phyloP scores from a whole-genome alignment of 2,329 filamentous ascomycete genomes.

The Allantophomopsis cytisporea region DNA sequence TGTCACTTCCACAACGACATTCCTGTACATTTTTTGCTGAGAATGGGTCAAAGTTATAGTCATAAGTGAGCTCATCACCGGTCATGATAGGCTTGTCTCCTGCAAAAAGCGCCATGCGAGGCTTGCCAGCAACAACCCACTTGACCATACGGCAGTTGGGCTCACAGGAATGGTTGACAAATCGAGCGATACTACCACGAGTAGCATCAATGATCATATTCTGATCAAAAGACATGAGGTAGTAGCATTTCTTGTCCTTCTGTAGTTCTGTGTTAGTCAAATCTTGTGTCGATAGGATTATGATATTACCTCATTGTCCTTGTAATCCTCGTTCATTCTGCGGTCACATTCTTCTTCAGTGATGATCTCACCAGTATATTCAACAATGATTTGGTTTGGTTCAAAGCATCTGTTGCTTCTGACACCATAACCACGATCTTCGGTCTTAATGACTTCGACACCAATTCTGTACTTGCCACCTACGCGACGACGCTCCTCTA shows the following conservation, averaged over 20 bases:
- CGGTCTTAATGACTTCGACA: conserved; percentile 88
- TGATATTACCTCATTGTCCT: conserved; percentile 68
- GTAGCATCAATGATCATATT: conserved; percentile 98
- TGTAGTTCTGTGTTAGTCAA: too few relatives aligned
- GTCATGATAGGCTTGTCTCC: conserved; percentile 83
- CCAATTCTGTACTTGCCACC: conserved; percentile 84
- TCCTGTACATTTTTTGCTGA: conserved; percentile 55
- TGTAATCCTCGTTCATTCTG: conserved; percentile 87
- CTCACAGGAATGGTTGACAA: conserved; percentile 94
- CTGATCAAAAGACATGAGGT: conserved; percentile 96
- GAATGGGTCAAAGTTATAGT: conserved; percentile 64
- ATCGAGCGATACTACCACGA: conserved; percentile 87
- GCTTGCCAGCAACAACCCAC: conserved; percentile 88
- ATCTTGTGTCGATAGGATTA: too few relatives aligned
- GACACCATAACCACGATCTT: conserved; percentile 80
- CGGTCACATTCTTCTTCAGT: conserved; percentile 87
- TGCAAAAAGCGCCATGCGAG: conserved; percentile 92
- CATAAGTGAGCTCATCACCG: conserved; percentile 91
- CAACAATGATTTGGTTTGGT: conserved; percentile 90
- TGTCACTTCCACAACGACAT: conserved; percentile 48
- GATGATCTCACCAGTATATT: conserved; percentile 96
- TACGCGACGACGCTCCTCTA: conserved; percentile 60
- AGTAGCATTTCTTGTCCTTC: conserved; percentile 59
- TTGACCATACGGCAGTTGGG: conserved; percentile 98
- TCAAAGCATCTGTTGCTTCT: conserved; percentile 80